A percentile compares a stretch with the other conserved stretches of the same genome.
These are phyloP conservation scores for Fremontodendron californicum DNA, from an alignment of 345 rosid species.

Conservation along the genomic window DNA sequence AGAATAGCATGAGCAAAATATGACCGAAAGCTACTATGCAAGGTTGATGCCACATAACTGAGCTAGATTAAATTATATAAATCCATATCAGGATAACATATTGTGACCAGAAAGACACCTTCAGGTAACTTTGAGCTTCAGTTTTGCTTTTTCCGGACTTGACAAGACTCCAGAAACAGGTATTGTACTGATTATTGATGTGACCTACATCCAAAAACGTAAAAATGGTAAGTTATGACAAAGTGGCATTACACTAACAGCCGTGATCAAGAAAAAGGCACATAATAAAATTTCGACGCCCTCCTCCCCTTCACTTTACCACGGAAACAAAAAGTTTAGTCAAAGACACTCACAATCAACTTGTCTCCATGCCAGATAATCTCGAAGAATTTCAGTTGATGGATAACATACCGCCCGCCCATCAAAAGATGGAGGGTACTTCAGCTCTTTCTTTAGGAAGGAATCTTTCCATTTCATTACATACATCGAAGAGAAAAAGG, in stretches of 20 bases:
- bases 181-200: slow-evolving; percentile 90
- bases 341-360: slow-evolving; percentile 76
- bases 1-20: background rate
- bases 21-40: background rate
- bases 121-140: slow-evolving; percentile 64
- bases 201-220: slow-evolving; percentile 50
- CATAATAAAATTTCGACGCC: background rate
- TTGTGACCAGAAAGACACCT: slow-evolving; percentile 37
- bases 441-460: slow-evolving; percentile 65
- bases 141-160: slow-evolving; percentile 74
- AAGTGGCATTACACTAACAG: background rate
- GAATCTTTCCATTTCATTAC: slow-evolving; percentile 68
- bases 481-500: slow-evolving; percentile 69
- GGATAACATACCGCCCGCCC: slow-evolving; percentile 92
- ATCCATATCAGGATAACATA: background rate
- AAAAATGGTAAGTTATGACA: background rate
- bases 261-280: background rate
- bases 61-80: background rate
- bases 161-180: slow-evolving; percentile 95
- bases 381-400: slow-evolving; percentile 63
- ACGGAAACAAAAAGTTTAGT: background rate
- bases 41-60: background rate
- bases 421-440: slow-evolving; percentile 76
- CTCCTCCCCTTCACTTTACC: background rate
- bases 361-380: slow-evolving; percentile 94